Base-by-base conservation (phyloP, 768 basidiomycete genomes). In the Agrocybe praecox region DNA sequence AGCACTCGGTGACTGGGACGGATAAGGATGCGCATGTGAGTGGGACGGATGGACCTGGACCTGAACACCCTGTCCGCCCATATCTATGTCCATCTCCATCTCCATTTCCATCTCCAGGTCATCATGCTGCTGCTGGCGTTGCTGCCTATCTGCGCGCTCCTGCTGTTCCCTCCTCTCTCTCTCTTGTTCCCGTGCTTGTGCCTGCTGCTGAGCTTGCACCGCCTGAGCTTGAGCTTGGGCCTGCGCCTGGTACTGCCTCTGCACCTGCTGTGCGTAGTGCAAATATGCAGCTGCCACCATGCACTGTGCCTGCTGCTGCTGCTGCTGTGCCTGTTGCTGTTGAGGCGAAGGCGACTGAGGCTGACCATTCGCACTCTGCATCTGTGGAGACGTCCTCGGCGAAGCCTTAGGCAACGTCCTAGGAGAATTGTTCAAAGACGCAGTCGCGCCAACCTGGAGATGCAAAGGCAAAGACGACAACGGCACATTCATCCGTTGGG, bases 341-440 rank as follows among this genome's bases (percentile, higher is more conserved):
- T 73, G 74, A 49, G 74, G 57, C 34, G 61, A 61, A 47, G 73
- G 73, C 51, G 74, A 56, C 36, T 17, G 6, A n/a, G 21, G n/a
- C n/a, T n/a, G n/a, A n/a, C n/a, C n/a, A n/a, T n/a, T n/a, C n/a
- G n/a, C n/a, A n/a, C n/a, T 21, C 49, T 24, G 26, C 29, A 12
- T 49, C 57, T 65, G 63, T 52, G 64, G 57, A 40, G 46, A 51
- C 2, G 56, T 54, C 22, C 54, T 55, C 54, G 58, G 33, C 29
- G 55, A 43, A 1, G 32, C 22, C 49, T 34, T 10, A 21, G 36
- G 22, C 24, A 34, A 47, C 15, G 18, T 21, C n/a, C n/a, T n/a
- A n/a, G n/a, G n/a, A n/a, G n/a, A n/a, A n/a, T n/a, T n/a, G n/a
- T n/a, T n/a, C n/a, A n/a, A n/a, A n/a, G n/a, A n/a, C n/a, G n/a